Conservation (phyloP, 2,329 filamentous ascomycete genomes). For the Plenodomus tracheiphilus region DNA sequence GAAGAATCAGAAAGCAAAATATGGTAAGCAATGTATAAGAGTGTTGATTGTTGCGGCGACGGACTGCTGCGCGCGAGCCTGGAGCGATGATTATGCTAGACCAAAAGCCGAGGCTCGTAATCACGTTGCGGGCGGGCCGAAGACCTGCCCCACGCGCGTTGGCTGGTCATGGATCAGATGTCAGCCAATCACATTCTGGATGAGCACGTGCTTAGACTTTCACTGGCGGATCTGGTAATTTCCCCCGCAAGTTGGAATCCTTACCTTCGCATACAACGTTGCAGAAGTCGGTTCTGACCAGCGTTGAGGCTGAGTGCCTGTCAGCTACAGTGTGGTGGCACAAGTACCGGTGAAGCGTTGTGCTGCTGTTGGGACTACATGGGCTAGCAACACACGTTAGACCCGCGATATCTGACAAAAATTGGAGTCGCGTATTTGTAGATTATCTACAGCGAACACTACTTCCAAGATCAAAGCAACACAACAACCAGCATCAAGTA, state of each 20-base stretch:
- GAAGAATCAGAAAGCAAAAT: constrained; percentile 3
- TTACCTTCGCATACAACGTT: not conserved
- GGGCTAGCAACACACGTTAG: no score
- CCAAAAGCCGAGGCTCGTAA: constrained; percentile 22
- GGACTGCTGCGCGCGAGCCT: not conserved
- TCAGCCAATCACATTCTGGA: not conserved
- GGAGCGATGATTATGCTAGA: not conserved
- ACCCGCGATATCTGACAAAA: not conserved
- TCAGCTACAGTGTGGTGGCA: not conserved
- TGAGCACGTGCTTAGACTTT: not conserved
- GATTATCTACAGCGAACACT: not conserved
- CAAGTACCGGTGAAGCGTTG: not conserved
- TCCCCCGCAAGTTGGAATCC: not conserved
- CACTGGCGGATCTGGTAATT: not conserved
- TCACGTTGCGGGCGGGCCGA: not conserved
- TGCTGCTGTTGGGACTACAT: not conserved
- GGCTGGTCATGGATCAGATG: not conserved
- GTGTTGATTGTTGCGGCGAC: not conserved
- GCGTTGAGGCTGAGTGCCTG: no score
- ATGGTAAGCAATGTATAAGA: constrained; percentile 1
- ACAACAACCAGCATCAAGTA: not conserved
- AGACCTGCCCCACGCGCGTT: not conserved
- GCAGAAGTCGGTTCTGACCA: not conserved
- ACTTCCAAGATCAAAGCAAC: not conserved
- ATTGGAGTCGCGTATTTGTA: not conserved